phyloP scores from a whole-genome alignment of 495 filamentous ascomycete species.

The Cladorrhinum samala region DNA sequence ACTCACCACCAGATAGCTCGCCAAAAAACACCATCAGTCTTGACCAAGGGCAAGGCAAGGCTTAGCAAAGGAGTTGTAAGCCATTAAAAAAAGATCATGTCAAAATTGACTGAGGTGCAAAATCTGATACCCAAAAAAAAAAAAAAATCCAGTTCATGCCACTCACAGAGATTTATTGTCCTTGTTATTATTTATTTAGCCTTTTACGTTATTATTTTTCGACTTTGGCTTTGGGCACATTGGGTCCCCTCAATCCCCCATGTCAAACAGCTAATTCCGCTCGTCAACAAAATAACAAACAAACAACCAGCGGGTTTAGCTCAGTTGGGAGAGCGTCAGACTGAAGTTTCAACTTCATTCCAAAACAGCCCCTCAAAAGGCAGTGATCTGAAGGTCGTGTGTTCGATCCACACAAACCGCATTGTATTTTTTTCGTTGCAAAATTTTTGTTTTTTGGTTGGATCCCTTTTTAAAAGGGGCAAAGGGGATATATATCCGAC shows the following conservation, averaged over 20 bases:
- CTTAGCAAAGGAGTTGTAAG: not conserved
- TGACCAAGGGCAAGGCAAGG: too few relatives aligned
- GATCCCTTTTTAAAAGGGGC: not conserved
- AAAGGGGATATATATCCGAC: too few relatives aligned
- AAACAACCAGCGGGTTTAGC: slow-evolving; percentile 24
- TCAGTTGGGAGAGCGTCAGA: slow-evolving; percentile 24
- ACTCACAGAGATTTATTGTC: too few relatives aligned
- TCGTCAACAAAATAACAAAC: not conserved
- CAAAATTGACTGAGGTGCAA: not conserved
- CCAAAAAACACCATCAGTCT: too few relatives aligned
- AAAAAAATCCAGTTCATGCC: too few relatives aligned
- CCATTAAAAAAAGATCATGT: too few relatives aligned
- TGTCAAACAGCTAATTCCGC: not conserved
- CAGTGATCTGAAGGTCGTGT: slow-evolving; percentile 24
- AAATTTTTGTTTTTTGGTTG: not conserved
- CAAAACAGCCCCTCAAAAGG: too few relatives aligned
- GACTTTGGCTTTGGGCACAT: not conserved
- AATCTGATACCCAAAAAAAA: not conserved
- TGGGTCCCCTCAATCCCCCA: not conserved
- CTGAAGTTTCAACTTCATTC: slow-evolving; percentile 13
- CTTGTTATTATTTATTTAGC: too few relatives aligned
- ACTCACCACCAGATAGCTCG: too few relatives aligned
- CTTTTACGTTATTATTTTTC: too few relatives aligned
- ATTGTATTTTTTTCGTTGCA: not conserved
- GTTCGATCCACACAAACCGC: slow-evolving; percentile 24